Evolutionary conservation across 495 filamentous ascomycete genomes (phyloP).

Genomic region (Penicillium taxi): DNA sequence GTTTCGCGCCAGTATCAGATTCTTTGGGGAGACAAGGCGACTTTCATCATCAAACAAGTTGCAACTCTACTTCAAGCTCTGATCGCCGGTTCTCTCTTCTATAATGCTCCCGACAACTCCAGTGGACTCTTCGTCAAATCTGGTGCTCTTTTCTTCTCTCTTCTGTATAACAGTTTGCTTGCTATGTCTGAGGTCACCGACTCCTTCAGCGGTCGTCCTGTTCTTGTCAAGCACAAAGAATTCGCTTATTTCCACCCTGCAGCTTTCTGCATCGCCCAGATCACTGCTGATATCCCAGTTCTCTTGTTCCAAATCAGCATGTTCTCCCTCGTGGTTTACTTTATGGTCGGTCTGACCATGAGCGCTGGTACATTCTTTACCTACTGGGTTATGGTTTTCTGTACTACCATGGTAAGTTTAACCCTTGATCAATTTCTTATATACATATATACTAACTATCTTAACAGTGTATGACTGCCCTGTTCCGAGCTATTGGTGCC

Average conservation of each 20-base stretch:
- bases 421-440: background rate
- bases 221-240: conserved; percentile 67
- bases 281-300: conserved; percentile 61
- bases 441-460: background rate
- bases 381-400: conserved; percentile 41
- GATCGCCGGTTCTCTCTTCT: conserved; percentile 38
- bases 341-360: conserved; percentile 51
- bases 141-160: conserved; percentile 59
- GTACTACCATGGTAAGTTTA: conserved; percentile 26
- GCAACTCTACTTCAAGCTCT: conserved; percentile 33
- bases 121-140: conserved; percentile 46
- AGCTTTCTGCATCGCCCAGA: conserved; percentile 63
- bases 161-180: conserved; percentile 66
- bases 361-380: conserved; percentile 47
- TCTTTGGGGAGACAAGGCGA: conserved; percentile 52
- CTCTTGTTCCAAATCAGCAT: conserved; percentile 55
- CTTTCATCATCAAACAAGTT: conserved; percentile 52
- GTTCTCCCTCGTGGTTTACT: conserved; percentile 66
- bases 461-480: conserved; percentile 38
- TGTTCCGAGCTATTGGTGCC: conserved; percentile 46
- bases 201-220: conserved; percentile 59
- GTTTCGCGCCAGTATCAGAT: conserved; percentile 49
- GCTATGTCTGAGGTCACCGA: conserved; percentile 65
- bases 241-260: conserved; percentile 71
- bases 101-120: conserved; percentile 29